These are phyloP conservation scores for Sporothrix humicola DNA, from an alignment of 2,329 filamentous ascomycete genomes.

Conservation along the genomic window DNA sequence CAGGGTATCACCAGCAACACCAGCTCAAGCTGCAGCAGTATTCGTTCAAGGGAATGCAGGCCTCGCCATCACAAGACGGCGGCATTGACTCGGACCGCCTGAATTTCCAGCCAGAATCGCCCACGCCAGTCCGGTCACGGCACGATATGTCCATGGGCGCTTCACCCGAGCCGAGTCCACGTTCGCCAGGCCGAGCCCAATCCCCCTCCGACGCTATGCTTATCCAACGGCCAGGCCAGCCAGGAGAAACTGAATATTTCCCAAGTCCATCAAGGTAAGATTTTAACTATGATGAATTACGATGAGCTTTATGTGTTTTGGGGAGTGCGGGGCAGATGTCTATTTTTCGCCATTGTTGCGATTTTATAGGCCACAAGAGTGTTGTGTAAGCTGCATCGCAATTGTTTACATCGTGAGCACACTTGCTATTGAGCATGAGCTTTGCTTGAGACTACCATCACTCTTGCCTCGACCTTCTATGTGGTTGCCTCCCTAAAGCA, in stretches of 20 bases:
- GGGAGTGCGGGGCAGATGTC: neutral
- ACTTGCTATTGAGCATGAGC: neutral
- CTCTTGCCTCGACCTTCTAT: neutral
- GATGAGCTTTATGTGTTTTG: too few relatives aligned
- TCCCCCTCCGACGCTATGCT: slow-evolving; percentile 38
- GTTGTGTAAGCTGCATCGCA: too few relatives aligned
- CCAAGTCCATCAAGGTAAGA: slow-evolving; percentile 19
- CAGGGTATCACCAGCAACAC: slow-evolving; percentile 20
- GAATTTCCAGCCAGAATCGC: slow-evolving; percentile 37
- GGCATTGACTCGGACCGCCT: neutral
- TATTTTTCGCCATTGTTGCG: neutral
- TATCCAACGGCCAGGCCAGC: slow-evolving; percentile 18
- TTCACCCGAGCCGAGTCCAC: slow-evolving; percentile 30
- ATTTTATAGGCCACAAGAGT: too few relatives aligned
- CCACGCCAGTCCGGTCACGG: slow-evolving; percentile 37
- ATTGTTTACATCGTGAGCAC: neutral
- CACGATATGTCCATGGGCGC: slow-evolving; percentile 32
- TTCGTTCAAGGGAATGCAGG: slow-evolving; percentile 30
- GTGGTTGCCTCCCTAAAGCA: neutral
- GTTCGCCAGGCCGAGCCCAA: slow-evolving; percentile 26
- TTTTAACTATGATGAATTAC: too few relatives aligned
- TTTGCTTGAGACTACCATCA: neutral
- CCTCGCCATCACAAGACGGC: neutral
- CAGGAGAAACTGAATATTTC: neutral
- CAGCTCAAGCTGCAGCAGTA: slow-evolving; percentile 28